Evolutionary conservation across 768 basidiomycete species (phyloP).

Genomic region (Podaxis carcinomalis): DNA sequence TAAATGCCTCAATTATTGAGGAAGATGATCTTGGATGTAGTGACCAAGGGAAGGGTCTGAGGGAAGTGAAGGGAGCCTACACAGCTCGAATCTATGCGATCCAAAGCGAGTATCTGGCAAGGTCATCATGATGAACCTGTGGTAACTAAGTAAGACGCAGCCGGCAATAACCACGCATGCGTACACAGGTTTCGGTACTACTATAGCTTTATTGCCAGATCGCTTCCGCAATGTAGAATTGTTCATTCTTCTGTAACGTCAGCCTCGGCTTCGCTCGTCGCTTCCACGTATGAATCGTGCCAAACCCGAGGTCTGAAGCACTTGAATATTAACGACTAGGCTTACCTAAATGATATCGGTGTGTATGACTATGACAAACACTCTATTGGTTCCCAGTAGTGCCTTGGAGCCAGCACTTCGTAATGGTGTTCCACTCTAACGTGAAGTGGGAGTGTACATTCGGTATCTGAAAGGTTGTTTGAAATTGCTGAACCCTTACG

Average conservation of each 20-base stretch:
- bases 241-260: not conserved
- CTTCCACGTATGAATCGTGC: not conserved
- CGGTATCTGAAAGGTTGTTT: not conserved
- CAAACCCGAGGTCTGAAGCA: not conserved
- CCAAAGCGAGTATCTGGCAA: not conserved
- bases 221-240: not conserved
- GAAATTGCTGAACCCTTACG: not conserved
- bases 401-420: not conserved
- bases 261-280: not conserved
- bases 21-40: not conserved
- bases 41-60: not conserved
- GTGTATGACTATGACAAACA: not conserved
- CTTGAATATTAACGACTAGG: not conserved
- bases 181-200: not conserved
- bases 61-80: not conserved
- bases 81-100: not conserved
- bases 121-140: not conserved
- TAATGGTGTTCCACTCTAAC: not conserved
- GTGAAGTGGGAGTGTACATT: not conserved
- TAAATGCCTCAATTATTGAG: not conserved
- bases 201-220: not conserved
- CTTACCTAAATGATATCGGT: not conserved
- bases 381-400: not conserved
- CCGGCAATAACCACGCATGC: slow-evolving; percentile 5
- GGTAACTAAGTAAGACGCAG: not conserved